Evolutionary conservation across 2,329 filamentous ascomycete genomes (phyloP).

Genomic region (Alternaria infectoria): DNA sequence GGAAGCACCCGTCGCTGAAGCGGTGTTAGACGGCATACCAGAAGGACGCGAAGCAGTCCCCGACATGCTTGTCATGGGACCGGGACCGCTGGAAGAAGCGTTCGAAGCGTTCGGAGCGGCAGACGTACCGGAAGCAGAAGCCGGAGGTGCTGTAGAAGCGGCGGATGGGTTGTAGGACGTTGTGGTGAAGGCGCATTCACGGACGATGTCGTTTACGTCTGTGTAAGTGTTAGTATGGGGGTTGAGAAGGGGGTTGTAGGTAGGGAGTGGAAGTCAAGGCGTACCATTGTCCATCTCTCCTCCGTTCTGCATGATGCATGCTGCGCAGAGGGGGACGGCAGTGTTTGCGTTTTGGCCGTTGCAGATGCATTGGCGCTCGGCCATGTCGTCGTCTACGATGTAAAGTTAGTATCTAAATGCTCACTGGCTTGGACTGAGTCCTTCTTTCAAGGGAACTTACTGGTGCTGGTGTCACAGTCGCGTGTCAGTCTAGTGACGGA

Average conservation of each 20-base stretch:
- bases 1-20: not conserved
- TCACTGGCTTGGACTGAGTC: not conserved
- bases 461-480: conserved; percentile 1
- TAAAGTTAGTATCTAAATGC: not conserved
- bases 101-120: not conserved
- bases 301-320: conserved; percentile 2
- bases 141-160: not conserved
- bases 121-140: conserved; percentile 3
- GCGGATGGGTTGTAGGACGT: not conserved
- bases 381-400: not conserved
- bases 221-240: not conserved
- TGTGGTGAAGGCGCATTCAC: not conserved
- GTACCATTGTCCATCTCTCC: conserved; percentile 5
- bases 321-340: not conserved
- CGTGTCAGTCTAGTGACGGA: not conserved
- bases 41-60: not conserved
- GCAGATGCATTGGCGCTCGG: conserved; percentile 8
- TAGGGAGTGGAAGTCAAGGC: not conserved
- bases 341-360: conserved; percentile 3
- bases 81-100: not conserved
- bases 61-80: not conserved
- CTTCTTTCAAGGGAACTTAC: not conserved
- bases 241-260: not conserved
- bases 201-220: conserved; percentile 2
- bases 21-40: not conserved